These are phyloP conservation scores for Cunninghamia lanceolata DNA, from an alignment of 75 land plant genomes.

Conservation along the genomic window DNA sequence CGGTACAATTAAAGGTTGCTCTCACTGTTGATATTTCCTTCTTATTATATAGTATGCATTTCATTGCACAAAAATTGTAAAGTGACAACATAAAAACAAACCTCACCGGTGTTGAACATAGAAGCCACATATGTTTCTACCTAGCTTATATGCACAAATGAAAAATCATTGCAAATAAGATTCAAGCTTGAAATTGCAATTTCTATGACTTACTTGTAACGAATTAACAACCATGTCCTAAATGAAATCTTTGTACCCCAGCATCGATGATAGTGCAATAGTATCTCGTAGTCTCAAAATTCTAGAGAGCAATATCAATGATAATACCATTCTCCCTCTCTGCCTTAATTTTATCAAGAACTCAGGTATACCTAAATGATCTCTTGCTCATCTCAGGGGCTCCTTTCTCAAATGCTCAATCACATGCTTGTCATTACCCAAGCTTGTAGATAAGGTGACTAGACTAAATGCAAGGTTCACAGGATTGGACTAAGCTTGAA, in stretches of 20 bases:
- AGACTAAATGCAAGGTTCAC: too few species aligned
- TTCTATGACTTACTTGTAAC: conserved; percentile 5
- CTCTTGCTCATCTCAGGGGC: conserved; percentile 23
- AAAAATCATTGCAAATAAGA: too few species aligned
- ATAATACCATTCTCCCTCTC: conserved; percentile 22
- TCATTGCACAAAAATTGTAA: too few species aligned
- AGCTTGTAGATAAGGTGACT: conserved; percentile 45
- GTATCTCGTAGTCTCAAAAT: conserved; percentile 34
- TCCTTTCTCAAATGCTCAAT: conserved; percentile 33
- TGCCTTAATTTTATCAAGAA: conserved; percentile 15
- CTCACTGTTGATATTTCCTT: too few species aligned
- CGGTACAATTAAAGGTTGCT: too few species aligned
- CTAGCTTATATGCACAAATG: too few species aligned
- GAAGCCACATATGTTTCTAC: too few species aligned
- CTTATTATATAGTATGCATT: too few species aligned
- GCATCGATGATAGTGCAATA: conserved; percentile 45
- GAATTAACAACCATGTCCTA: conserved; percentile 38
- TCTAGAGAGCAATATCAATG: conserved; percentile 29
- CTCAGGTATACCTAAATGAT: conserved; percentile 26
- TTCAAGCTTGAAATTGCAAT: too few species aligned
- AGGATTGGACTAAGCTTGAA: too few species aligned
- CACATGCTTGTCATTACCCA: conserved; percentile 30
- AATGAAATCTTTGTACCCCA: conserved; percentile 35
- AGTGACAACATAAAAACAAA: too few species aligned
- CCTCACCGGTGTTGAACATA: too few species aligned